phyloP scores from a whole-genome alignment of 768 basidiomycete genomes.

The Boletus speciosus region DNA sequence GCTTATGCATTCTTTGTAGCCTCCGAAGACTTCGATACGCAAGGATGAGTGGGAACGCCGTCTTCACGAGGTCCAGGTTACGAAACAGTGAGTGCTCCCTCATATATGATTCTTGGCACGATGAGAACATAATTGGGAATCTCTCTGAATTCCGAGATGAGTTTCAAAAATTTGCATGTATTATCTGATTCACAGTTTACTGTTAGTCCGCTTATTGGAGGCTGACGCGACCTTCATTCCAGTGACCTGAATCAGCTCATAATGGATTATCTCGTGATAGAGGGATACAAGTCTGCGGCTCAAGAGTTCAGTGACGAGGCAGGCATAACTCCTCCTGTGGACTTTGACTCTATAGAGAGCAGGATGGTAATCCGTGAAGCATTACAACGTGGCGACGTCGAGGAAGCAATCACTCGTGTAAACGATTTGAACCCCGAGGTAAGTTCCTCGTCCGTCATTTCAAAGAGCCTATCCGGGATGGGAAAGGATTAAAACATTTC shows the following conservation, averaged over 20 bases:
- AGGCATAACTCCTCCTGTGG: constrained; percentile 67
- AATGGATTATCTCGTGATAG: constrained; percentile 97
- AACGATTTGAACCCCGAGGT: constrained; percentile 98
- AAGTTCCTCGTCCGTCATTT: constrained; percentile 33
- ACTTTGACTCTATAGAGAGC: constrained; percentile 90
- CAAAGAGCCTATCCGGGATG: not conserved
- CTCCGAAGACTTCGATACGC: constrained; percentile 59
- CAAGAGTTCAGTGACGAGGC: constrained; percentile 93
- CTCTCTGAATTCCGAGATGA: constrained; percentile 90
- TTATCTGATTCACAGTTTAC: constrained; percentile 65
- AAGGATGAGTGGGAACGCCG: constrained; percentile 85
- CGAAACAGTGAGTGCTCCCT: constrained; percentile 76
- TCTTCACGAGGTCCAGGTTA: constrained; percentile 75
- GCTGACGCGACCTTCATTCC: constrained; percentile 22
- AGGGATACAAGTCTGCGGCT: constrained; percentile 95
- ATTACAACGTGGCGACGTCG: constrained; percentile 89
- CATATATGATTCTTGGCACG: constrained; percentile 30
- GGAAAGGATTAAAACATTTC: constrained; percentile 84
- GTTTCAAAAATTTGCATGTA: constrained; percentile 71
- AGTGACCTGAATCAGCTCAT: constrained; percentile 94
- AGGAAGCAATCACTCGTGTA: constrained; percentile 91
- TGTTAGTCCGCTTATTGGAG: constrained; percentile 14
- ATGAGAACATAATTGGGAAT: constrained; percentile 94
- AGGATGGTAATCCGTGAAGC: constrained; percentile 94
- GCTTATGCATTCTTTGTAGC: constrained; percentile 19